These are phyloP conservation scores for Microbotryum scabiosae DNA, from an alignment of 1,284 basidiomycete species.

Conservation along the genomic window DNA sequence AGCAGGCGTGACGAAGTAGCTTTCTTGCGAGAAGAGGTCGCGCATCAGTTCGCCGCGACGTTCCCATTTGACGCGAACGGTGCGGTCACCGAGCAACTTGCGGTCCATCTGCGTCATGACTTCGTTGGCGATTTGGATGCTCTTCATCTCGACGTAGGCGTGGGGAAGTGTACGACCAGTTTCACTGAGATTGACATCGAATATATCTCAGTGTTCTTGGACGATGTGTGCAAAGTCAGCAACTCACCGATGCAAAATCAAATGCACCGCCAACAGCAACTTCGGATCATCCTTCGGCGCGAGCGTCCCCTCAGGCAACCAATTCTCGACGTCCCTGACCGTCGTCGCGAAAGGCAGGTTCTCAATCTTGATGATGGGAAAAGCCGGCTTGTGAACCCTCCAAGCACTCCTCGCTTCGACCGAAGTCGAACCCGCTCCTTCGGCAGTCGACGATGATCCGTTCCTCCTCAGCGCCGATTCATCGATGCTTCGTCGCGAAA, in stretches of 20 bases:
- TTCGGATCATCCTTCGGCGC: background rate
- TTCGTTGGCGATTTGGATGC: background rate
- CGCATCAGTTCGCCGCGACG: constrained; percentile 25
- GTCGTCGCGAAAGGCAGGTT: constrained; percentile 23
- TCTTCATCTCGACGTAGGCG: constrained; percentile 25
- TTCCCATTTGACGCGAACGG: constrained; percentile 28
- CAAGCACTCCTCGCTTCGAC: no score
- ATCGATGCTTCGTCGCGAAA: no score
- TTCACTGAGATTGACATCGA: background rate
- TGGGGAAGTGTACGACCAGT: constrained; percentile 28
- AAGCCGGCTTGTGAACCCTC: no score
- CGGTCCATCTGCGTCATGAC: constrained; percentile 13
- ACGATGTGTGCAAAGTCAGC: background rate
- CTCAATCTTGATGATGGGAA: constrained; percentile 23
- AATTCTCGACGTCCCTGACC: constrained; percentile 4
- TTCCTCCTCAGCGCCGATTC: no score
- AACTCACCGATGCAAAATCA: constrained; percentile 25
- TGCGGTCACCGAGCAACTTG: constrained; percentile 17
- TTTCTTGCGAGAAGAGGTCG: constrained; percentile 18
- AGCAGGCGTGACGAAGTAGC: constrained; percentile 4
- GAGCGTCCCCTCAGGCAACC: constrained; percentile 10
- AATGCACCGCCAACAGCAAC: constrained; percentile 13
- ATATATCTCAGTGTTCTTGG: background rate
- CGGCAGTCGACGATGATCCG: no score
- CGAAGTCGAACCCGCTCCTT: no score